phyloP scores from a whole-genome alignment of 2,329 filamentous ascomycete genomes.

The Aspergillus awamori region DNA sequence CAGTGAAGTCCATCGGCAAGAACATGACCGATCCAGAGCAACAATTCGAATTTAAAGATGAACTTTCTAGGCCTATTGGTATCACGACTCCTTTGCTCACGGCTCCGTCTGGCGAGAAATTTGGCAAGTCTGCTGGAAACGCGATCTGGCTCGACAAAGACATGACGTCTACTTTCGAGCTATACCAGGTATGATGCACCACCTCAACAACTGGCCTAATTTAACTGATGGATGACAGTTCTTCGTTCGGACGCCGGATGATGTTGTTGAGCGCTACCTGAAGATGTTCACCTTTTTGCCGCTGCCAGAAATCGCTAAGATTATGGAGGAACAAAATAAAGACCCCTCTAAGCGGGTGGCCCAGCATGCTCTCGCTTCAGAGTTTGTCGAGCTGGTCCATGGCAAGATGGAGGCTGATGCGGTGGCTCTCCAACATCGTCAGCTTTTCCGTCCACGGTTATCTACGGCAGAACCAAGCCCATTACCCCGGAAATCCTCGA shows the following conservation, averaged over 20 bases:
- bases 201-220: background rate
- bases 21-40: constrained; percentile 42
- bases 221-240: constrained; percentile 58
- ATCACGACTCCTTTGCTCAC: constrained; percentile 91
- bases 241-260: constrained; percentile 80
- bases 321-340: constrained; percentile 68
- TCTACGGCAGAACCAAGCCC: constrained; percentile 41
- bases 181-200: constrained; percentile 66
- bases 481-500: constrained; percentile 26
- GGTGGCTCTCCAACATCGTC: constrained; percentile 61
- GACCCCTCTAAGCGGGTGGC: constrained; percentile 74
- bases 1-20: constrained; percentile 73
- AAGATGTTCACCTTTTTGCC: constrained; percentile 91
- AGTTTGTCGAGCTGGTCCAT: constrained; percentile 80
- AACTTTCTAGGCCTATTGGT: constrained; percentile 65
- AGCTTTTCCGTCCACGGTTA: constrained; percentile 45
- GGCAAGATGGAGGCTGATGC: constrained; percentile 65
- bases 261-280: constrained; percentile 77
- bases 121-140: constrained; percentile 93
- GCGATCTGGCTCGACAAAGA: constrained; percentile 87
- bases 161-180: constrained; percentile 78
- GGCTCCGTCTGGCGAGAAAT: constrained; percentile 81
- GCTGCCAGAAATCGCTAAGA: constrained; percentile 63
- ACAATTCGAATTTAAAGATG: constrained; percentile 39
- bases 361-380: constrained; percentile 79